A percentile compares a stretch with the other conserved stretches of the same genome.
Conservation (phyloP, 129 eudicot species). For the Flaveria robusta region DNA sequence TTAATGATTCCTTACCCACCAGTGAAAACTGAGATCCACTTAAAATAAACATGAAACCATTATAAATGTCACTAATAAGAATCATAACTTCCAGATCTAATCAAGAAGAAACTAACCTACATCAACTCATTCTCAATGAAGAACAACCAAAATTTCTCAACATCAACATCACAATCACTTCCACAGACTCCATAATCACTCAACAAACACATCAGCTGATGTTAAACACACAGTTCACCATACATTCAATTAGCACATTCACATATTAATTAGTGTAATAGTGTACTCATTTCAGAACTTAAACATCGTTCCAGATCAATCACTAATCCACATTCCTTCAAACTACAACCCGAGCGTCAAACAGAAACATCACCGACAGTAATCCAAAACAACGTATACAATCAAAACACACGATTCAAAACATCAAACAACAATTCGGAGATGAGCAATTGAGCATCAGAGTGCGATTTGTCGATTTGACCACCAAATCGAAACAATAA, state of each 20-base stretch:
- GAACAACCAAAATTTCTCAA: neutral
- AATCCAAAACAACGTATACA: constrained; percentile 2
- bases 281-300: constrained; percentile 13
- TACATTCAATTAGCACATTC: constrained; percentile 4
- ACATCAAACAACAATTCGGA: too few relatives aligned
- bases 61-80: constrained; percentile 10
- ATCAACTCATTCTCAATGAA: neutral
- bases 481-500: constrained; percentile 5
- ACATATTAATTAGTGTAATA: neutral
- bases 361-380: constrained; percentile 15
- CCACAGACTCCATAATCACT: constrained; percentile 21
- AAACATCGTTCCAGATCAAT: constrained; percentile 21
- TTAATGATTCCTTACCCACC: neutral
- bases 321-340: constrained; percentile 14
- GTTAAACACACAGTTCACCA: constrained; percentile 14
- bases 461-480: neutral
- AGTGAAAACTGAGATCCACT: constrained; percentile 20
- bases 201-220: constrained; percentile 22
- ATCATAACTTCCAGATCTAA: constrained; percentile 30
- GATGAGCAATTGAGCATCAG: too few relatives aligned
- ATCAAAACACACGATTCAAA: too few relatives aligned
- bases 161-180: neutral
- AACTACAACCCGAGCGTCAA: constrained; percentile 16
- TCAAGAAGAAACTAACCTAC: constrained; percentile 4
- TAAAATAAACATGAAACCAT: constrained; percentile 17